Base-by-base conservation (phyloP, 2,329 filamentous ascomycete species). In the Leptosphaerulina australis region DNA sequence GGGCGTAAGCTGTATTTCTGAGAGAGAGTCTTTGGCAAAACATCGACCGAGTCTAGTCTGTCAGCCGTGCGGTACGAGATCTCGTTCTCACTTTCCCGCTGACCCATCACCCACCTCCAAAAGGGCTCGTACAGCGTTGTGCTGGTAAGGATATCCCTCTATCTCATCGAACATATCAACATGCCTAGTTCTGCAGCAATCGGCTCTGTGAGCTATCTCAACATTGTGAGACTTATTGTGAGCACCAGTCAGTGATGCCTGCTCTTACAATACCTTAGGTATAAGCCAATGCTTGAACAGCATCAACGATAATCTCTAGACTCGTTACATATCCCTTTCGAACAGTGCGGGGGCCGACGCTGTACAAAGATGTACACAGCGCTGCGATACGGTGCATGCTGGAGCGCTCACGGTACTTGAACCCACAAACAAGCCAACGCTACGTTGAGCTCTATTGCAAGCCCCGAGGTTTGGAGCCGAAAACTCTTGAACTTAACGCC, bases 151-250 rank as follows among this genome's bases (percentile, higher is more conserved):
- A 4, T 14, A 9, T 20, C 18, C 9, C 11, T 31, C 25, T 18
- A 12, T 9, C n/a, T 30, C 2, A 18, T 12, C 7, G 14, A 8
- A 17, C 14, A 15, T 14, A 2, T 21, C 41, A 30, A n/a, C 20
- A 45, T 45, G 25, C n/a, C 33, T 5, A 10, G 11, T 7, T 5
- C 66, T 10, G 68, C 18, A 5, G 62, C 55, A n/a, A 67, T 41
- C 21, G 60, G 61, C 56, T 71, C 59, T 10, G 63, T 65, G 20
- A 67, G 56, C 53, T 56, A 67, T 5, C 61, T 62, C 35, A 69
- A 47, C 11, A 67, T 68, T 26, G 35, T 18, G 14, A 36, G 35
- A 30, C 20, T 50, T 29, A n/a, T 45, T 8, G 11, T 35, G 10
- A 45, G 36, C 18, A 36, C 35, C 10, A 35, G 47, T 45, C 11